Evolutionary conservation across 768 basidiomycete species (phyloP).

Genomic region (Heimioporus sp.): DNA sequence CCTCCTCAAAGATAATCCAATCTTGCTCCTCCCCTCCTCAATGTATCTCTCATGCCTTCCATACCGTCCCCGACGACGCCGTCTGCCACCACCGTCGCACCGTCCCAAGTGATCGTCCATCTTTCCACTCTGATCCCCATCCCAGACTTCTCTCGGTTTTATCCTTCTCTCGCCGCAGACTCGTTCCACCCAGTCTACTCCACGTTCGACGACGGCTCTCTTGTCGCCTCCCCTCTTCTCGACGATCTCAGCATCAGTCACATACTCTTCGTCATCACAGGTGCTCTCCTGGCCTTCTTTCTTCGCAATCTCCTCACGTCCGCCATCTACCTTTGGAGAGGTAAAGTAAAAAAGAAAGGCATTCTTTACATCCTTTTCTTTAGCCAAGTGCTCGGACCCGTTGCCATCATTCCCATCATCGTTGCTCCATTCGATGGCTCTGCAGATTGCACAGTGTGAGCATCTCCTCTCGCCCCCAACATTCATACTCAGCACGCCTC

Average conservation of each 20-base stretch:
- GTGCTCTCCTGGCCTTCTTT: conserved; percentile 50
- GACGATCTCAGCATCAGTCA: conserved; percentile 41
- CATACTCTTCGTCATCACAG: conserved; percentile 45
- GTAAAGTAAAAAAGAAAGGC: conserved; percentile 54
- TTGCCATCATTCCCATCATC: conserved; percentile 43
- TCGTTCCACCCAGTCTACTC: conserved; percentile 49
- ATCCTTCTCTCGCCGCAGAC: conserved; percentile 36
- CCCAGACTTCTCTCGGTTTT: conserved; percentile 45
- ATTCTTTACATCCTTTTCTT: conserved; percentile 56
- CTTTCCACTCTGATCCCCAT: conserved; percentile 51
- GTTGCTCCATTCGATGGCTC: conserved; percentile 42
- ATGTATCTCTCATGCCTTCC: background rate
- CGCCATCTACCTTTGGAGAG: conserved; percentile 49
- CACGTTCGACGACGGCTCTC: conserved; percentile 56
- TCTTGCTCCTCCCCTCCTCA: background rate
- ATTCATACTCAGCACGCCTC: background rate
- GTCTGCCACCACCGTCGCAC: background rate
- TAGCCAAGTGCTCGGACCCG: conserved; percentile 53
- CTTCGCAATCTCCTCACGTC: conserved; percentile 51
- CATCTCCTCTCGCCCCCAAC: background rate
- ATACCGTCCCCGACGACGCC: background rate
- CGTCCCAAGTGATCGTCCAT: conserved; percentile 40
- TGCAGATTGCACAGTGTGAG: conserved; percentile 50
- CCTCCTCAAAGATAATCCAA: too few species aligned
- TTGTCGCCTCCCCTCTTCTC: conserved; percentile 46